These are phyloP conservation scores for Lecanosticta acicola DNA, from an alignment of 2,329 filamentous ascomycete genomes.

Conservation along the genomic window DNA sequence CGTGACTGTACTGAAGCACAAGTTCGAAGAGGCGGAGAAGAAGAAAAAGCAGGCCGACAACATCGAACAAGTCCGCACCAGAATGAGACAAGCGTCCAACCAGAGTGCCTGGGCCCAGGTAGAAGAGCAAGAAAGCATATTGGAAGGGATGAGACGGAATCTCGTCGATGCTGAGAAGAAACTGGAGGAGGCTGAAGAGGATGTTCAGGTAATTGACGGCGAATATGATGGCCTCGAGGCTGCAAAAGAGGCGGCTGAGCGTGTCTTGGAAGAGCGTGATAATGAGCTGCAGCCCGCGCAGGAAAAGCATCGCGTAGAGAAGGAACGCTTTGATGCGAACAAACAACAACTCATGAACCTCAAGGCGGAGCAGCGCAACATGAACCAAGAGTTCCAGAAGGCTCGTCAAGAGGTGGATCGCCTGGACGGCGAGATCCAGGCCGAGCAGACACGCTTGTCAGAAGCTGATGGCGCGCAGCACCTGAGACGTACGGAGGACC, in stretches of 20 bases:
- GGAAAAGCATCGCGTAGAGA: constrained; percentile 45
- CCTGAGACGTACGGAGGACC: constrained; percentile 44
- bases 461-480: constrained; percentile 63
- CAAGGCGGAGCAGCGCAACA: constrained; percentile 57
- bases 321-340: constrained; percentile 46
- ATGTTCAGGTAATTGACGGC: constrained; percentile 41
- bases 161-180: constrained; percentile 38
- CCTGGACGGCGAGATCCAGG: constrained; percentile 43
- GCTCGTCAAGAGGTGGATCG: constrained; percentile 43
- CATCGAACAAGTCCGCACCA: constrained; percentile 55
- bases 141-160: constrained; percentile 28
- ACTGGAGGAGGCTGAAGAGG: constrained; percentile 40
- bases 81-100: constrained; percentile 43
- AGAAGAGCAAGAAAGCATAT: constrained; percentile 59
- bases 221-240: constrained; percentile 42
- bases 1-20: constrained; percentile 54
- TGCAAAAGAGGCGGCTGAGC: constrained; percentile 34
- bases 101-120: constrained; percentile 88
- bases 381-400: constrained; percentile 53
- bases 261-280: constrained; percentile 30
- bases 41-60: constrained; percentile 61
- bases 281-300: constrained; percentile 40
- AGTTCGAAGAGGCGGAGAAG: constrained; percentile 56
- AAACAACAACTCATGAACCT: constrained; percentile 21
- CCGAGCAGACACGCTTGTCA: constrained; percentile 56